Conservation (phyloP, 2,329 filamentous ascomycete genomes). For the Sporothrix globosa region DNA sequence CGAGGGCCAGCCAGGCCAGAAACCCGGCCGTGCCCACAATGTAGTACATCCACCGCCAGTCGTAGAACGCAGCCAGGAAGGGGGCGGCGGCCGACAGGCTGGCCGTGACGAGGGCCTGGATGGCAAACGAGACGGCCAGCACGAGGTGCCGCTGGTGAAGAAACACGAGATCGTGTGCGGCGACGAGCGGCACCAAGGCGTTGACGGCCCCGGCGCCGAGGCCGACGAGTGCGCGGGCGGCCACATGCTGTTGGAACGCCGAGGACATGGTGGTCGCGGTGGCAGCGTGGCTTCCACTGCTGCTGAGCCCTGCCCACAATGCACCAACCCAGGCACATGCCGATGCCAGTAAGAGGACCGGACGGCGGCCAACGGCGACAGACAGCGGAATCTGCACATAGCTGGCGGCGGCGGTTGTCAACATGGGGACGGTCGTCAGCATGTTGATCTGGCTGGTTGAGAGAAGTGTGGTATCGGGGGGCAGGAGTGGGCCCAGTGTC, state of each 20-base stretch:
- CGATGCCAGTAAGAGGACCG: constrained; percentile 44
- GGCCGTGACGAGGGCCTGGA: constrained; percentile 42
- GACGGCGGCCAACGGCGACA: constrained; percentile 45
- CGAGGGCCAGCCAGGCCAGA: constrained; percentile 43
- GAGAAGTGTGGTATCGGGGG: constrained; percentile 36
- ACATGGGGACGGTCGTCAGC: constrained; percentile 44
- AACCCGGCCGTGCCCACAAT: constrained; percentile 42
- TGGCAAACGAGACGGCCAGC: constrained; percentile 41
- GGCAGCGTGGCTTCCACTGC: background rate
- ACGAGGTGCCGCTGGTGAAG: constrained; percentile 46
- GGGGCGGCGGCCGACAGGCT: constrained; percentile 41
- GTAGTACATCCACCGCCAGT: constrained; percentile 46
- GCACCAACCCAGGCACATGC: constrained; percentile 45
- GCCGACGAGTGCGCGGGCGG: constrained; percentile 44
- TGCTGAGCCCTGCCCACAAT: constrained; percentile 43
- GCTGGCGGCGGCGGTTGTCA: constrained; percentile 45
- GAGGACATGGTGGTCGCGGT: background rate
- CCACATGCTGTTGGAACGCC: constrained; percentile 42
- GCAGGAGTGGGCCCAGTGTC: background rate
- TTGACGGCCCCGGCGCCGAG: constrained; percentile 46
- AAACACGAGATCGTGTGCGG: constrained; percentile 47
- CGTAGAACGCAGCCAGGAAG: constrained; percentile 41
- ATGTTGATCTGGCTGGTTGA: constrained; percentile 41
- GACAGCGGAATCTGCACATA: constrained; percentile 48
- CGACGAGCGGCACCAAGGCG: constrained; percentile 45